A percentile compares a stretch with the other conserved stretches of the same genome.
These are phyloP conservation scores for Globisporangium cylindrosporum DNA, from an alignment of 352 stramenopile species.

Conservation along the genomic window DNA sequence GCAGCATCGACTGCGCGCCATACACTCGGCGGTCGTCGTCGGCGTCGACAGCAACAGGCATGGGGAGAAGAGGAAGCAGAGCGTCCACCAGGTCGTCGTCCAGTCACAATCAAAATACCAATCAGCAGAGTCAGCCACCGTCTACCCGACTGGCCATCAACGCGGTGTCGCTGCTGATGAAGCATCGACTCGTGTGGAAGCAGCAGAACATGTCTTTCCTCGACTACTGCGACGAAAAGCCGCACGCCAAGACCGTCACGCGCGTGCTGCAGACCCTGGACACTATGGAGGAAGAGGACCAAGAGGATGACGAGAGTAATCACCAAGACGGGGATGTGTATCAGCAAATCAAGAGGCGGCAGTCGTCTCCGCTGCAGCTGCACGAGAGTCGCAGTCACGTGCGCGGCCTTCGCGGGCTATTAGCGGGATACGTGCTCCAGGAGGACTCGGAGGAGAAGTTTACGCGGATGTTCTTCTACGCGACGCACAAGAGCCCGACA, in stretches of 20 bases:
- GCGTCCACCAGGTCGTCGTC: neutral
- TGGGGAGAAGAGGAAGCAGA: neutral
- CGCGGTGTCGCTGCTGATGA: slow-evolving; percentile 52
- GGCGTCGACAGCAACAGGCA: neutral
- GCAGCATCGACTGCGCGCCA: slow-evolving; percentile 30
- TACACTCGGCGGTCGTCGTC: neutral
- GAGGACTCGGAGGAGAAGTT: slow-evolving; percentile 56
- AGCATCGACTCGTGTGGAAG: slow-evolving; percentile 40
- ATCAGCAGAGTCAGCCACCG: slow-evolving; percentile 2
- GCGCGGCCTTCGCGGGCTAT: slow-evolving; percentile 32
- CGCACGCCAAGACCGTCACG: slow-evolving; percentile 51
- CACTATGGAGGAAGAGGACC: slow-evolving; percentile 26
- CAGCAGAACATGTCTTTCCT: slow-evolving; percentile 56
- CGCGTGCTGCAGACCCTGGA: slow-evolving; percentile 63
- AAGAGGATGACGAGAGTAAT: slow-evolving; percentile 18
- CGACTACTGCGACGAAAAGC: slow-evolving; percentile 55
- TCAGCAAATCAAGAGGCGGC: neutral
- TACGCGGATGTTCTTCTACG: slow-evolving; percentile 69
- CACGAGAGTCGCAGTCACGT: neutral
- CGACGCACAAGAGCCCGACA: slow-evolving; percentile 13
- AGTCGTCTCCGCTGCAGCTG: slow-evolving; percentile 12
- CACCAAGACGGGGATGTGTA: neutral
- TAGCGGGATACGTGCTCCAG: slow-evolving; percentile 57
- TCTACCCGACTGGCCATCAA: slow-evolving; percentile 44
- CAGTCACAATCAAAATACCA: neutral